These are phyloP conservation scores for Zasmidium cellare DNA, from an alignment of 2,329 filamentous ascomycete genomes.

Conservation along the genomic window DNA sequence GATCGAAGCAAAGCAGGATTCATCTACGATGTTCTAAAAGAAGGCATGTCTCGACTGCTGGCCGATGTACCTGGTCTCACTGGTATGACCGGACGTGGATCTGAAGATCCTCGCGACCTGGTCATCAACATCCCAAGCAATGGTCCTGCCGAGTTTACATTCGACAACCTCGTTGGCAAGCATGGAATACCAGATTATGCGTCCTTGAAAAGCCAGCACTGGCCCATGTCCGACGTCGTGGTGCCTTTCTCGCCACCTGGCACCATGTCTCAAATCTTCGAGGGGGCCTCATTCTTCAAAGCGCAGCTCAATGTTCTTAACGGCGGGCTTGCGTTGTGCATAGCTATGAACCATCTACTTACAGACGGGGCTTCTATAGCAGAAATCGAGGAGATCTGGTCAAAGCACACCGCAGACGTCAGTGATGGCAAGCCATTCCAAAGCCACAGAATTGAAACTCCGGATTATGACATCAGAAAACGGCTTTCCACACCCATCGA, in stretches of 20 bases:
- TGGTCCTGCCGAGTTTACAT: slow-evolving; percentile 16
- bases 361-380: slow-evolving; percentile 13
- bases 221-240: slow-evolving; percentile 14
- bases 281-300: slow-evolving; percentile 15
- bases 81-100: slow-evolving; percentile 9
- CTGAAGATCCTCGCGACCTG: slow-evolving; percentile 17
- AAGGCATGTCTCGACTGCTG: slow-evolving; percentile 17
- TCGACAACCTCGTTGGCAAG: slow-evolving; percentile 6
- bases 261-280: slow-evolving; percentile 10
- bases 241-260: slow-evolving; percentile 8
- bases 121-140: slow-evolving; percentile 9
- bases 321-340: slow-evolving; percentile 16
- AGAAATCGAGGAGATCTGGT: slow-evolving; percentile 20
- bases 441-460: slow-evolving; percentile 6
- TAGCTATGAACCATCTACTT: slow-evolving; percentile 21
- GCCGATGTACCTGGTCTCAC: slow-evolving; percentile 17
- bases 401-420: slow-evolving; percentile 17
- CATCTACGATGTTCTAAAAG: slow-evolving; percentile 11
- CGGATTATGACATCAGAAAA: slow-evolving; percentile 7
- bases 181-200: slow-evolving; percentile 13
- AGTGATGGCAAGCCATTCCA: slow-evolving; percentile 2
- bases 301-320: slow-evolving; percentile 17
- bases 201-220: slow-evolving; percentile 7
- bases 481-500: slow-evolving; percentile 12
- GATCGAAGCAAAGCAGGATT: background rate